Evolutionary conservation across 1,139 yeast genomes (phyloP).

Genomic region (Kazachstania sp.): DNA sequence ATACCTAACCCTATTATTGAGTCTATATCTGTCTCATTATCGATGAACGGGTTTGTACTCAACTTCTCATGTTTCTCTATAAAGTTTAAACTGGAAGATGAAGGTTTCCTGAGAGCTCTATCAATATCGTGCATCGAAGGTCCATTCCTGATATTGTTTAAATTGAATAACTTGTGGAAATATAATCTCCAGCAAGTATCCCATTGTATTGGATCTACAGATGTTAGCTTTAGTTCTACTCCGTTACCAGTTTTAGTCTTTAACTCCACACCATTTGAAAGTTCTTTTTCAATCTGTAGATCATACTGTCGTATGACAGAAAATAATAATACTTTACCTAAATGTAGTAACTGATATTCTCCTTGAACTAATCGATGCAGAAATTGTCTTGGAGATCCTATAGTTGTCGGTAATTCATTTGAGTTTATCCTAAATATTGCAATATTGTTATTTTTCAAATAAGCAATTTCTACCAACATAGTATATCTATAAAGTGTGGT

Average conservation of each 20-base stretch:
- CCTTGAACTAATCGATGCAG: conserved; percentile 8
- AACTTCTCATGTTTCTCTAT: not conserved
- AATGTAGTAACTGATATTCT: conserved; percentile 5
- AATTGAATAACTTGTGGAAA: conserved; percentile 9
- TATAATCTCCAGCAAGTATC: conserved; percentile 14
- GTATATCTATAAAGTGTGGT: conserved; percentile 9
- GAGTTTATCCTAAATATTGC: conserved; percentile 31
- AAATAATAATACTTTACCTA: conserved; percentile 32
- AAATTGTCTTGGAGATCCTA: conserved; percentile 4
- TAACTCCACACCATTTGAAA: conserved; percentile 8
- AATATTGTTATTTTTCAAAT: conserved; percentile 20
- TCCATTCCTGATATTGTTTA: not conserved
- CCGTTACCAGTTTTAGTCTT: conserved; percentile 11
- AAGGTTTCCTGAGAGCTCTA: not conserved
- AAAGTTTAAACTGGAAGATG: not conserved
- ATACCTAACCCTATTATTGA: not conserved
- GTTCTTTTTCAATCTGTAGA: conserved; percentile 11
- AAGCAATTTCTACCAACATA: conserved; percentile 26
- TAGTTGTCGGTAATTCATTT: conserved; percentile 8
- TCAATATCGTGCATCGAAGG: not conserved
- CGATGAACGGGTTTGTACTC: not conserved
- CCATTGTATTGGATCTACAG: conserved; percentile 13
- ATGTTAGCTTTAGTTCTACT: conserved; percentile 8
- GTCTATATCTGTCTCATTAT: not conserved
- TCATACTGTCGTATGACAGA: conserved; percentile 30